Percentiles rank a stretch among this genome's conserved stretches.
These are phyloP conservation scores for Cylindricascospora bacillispora DNA, from an alignment of 1,139 yeast genomes.

Conservation along the genomic window DNA sequence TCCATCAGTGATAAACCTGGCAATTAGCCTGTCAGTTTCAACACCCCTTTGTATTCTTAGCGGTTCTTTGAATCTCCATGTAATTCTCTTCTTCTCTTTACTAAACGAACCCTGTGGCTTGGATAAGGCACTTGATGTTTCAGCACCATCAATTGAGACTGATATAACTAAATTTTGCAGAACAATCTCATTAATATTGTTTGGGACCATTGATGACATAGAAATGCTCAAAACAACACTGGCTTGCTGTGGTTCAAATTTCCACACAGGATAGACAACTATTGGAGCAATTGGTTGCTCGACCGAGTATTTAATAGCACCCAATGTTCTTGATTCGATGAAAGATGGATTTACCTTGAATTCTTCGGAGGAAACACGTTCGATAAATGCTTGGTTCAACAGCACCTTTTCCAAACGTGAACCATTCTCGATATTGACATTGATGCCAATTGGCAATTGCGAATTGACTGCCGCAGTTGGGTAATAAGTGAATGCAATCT, in stretches of 20 bases:
- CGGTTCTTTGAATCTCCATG: constrained; percentile 60
- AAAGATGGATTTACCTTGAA: constrained; percentile 26
- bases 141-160: constrained; percentile 43
- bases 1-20: constrained; percentile 56
- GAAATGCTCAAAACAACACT: constrained; percentile 67
- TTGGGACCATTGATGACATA: constrained; percentile 29
- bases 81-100: constrained; percentile 69
- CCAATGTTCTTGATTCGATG: constrained; percentile 46
- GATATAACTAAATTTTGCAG: constrained; percentile 56
- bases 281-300: constrained; percentile 48
- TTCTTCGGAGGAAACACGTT: constrained; percentile 24
- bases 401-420: constrained; percentile 26
- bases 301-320: constrained; percentile 61
- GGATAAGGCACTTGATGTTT: constrained; percentile 60
- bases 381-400: constrained; percentile 29
- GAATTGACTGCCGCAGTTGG: constrained; percentile 21
- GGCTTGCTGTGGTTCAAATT: constrained; percentile 72
- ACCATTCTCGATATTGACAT: constrained; percentile 24
- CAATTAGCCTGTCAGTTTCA: constrained; percentile 45
- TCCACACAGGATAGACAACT: constrained; percentile 72
- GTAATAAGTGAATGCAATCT: constrained; percentile 59
- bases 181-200: constrained; percentile 31
- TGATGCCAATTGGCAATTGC: constrained; percentile 26
- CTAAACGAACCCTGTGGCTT: constrained; percentile 86
- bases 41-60: constrained; percentile 21